A percentile compares a stretch with the other conserved stretches of the same genome.
These are phyloP conservation scores for Boletus calvinii DNA, from an alignment of 1,284 basidiomycete species.

Conservation along the genomic window DNA sequence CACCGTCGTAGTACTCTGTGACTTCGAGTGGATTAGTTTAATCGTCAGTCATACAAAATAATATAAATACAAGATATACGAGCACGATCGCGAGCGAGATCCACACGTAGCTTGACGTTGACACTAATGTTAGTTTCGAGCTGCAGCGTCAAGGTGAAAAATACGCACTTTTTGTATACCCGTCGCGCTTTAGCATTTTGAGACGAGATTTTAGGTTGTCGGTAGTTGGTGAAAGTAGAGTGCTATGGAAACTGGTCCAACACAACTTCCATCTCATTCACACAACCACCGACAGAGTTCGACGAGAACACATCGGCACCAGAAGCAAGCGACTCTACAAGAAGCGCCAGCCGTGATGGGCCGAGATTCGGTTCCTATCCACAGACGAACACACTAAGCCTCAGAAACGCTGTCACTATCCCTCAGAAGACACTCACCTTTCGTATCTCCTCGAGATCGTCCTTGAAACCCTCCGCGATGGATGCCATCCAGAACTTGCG, in stretches of 20 bases:
- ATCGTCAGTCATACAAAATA: neutral
- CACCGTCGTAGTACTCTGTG: neutral
- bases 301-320: constrained; percentile 70
- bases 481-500: constrained; percentile 79
- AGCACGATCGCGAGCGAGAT: neutral
- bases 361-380: constrained; percentile 69
- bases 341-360: constrained; percentile 58
- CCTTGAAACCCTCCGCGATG: constrained; percentile 73
- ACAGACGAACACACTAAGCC: neutral
- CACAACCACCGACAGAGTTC: constrained; percentile 27
- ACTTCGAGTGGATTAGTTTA: neutral
- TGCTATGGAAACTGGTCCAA: constrained; percentile 30
- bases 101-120: neutral
- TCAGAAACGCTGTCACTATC: neutral
- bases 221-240: neutral
- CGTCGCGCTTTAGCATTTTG: neutral
- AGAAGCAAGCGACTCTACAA: constrained; percentile 76
- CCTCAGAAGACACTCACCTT: constrained; percentile 43
- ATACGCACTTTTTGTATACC: constrained; percentile 5
- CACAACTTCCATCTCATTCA: constrained; percentile 55
- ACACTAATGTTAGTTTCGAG: neutral
- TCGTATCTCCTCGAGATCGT: constrained; percentile 73
- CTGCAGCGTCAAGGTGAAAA: neutral
- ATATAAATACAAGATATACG: neutral
- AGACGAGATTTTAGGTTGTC: neutral